Evolutionary conservation across 331 rosid genomes (phyloP), one percentile per base, ranked within the genome.

Genomic region (Cydonia oblonga): DNA sequence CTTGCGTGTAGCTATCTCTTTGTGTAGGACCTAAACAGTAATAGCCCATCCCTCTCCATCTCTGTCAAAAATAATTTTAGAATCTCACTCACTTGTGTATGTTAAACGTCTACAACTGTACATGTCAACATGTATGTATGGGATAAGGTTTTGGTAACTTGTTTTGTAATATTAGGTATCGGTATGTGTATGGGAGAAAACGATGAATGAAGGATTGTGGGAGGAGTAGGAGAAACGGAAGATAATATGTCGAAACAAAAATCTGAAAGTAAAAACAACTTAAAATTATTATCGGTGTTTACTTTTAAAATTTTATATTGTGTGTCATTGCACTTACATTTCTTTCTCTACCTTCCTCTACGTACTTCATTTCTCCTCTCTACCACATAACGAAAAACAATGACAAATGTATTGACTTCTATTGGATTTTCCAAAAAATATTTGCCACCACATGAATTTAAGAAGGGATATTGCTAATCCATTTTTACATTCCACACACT

Each of bases 41-140:
- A 49, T 9, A 70, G 18, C 52, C 7, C 67, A 25, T 58, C 49
- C 38, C 30, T 2, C 19, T n/a, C 53, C 23, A 24, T 72, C 60
- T 7, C 68, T 60, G 46, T 72, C 76, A 7, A 72, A 42, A 12
- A 72, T 72, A 19, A 71, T 59, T 57, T 38, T 71, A 18, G 58
- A 59, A 71, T 59, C 75, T 59, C 10, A 1, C 60, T 42, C 69
- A 60, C 18, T 42, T 26, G 3, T 18, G 44, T 20, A 42, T 72
- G 49, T 28, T 60, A n/a, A n/a, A n/a, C 60, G 60, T 44, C 76
- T 11, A 16, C 46, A 26, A 72, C 28, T 6, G n/a, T 11, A 70
- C 53, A 59, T 58, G 64, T 58, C 63, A 23, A 16, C 66, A 61
- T 32, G 19, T 3, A 64, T 26, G 5, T 66, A 66, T 3, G 24